Evolutionary conservation across 768 basidiomycete genomes (phyloP).

Genomic region (Cystobasidium ongulense): DNA sequence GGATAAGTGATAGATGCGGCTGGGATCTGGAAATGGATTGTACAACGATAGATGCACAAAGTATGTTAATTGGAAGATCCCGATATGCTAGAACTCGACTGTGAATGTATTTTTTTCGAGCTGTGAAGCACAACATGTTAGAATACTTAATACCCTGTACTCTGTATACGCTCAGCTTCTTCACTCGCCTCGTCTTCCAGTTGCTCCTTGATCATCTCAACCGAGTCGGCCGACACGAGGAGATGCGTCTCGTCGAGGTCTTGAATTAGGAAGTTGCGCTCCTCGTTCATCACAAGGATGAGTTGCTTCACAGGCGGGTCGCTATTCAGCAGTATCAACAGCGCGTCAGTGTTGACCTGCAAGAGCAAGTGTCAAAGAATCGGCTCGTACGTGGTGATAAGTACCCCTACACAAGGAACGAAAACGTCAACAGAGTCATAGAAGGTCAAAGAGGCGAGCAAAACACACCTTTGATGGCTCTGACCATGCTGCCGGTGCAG

Average conservation of each 20-base stretch:
- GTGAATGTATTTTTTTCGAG: constrained; percentile 29
- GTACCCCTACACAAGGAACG: not conserved
- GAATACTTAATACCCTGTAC: not conserved
- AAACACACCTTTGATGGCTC: constrained; percentile 26
- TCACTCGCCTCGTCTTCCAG: constrained; percentile 32
- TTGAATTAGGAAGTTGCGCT: constrained; percentile 67
- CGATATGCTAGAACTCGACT: constrained; percentile 1
- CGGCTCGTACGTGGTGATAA: constrained; percentile 18
- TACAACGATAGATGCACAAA: constrained; percentile 14
- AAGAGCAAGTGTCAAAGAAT: not conserved
- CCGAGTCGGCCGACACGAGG: constrained; percentile 74
- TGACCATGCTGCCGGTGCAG: constrained; percentile 13
- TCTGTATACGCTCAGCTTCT: not conserved
- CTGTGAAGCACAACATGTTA: not conserved
- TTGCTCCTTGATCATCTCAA: constrained; percentile 54
- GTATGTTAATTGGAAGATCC: not conserved
- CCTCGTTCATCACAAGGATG: constrained; percentile 49
- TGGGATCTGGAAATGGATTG: not conserved
- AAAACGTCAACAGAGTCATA: not conserved
- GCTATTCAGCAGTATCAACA: constrained; percentile 46
- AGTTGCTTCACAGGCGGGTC: constrained; percentile 86
- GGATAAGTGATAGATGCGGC: not conserved
- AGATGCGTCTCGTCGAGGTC: constrained; percentile 76
- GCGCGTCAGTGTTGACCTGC: not conserved
- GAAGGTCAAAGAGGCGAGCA: not conserved